A percentile compares a stretch with the other conserved stretches of the same genome.
phyloP scores from a whole-genome alignment of 306 rosid species.

The Glycine soja region DNA sequence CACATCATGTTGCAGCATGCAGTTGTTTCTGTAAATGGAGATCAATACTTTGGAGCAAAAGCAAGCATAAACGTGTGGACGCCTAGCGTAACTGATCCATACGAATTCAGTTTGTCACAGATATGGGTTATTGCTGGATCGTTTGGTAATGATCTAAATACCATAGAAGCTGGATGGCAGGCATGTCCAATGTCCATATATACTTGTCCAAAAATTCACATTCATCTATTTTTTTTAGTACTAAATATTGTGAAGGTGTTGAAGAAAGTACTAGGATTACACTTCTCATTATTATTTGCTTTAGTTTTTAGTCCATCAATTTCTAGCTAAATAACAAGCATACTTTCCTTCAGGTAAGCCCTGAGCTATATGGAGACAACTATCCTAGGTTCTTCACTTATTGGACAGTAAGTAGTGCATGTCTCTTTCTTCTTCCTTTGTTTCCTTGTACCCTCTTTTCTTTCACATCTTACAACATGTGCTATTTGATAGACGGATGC shows the following conservation, averaged over 20 bases:
- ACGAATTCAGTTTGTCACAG: conserved; percentile 95
- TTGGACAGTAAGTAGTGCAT: conserved; percentile 84
- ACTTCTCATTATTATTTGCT: conserved; percentile 19
- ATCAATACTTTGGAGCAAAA: conserved; percentile 96
- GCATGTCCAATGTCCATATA: conserved; percentile 52
- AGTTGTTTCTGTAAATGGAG: conserved; percentile 92
- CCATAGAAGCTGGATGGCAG: conserved; percentile 99
- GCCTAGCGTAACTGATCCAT: conserved; percentile 74
- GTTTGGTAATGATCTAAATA: conserved; percentile 86
- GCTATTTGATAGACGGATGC: conserved; percentile 80
- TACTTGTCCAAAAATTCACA: conserved; percentile 6
- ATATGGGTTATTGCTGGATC: conserved; percentile 97
- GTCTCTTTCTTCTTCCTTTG: neutral
- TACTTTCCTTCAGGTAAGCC: conserved; percentile 77
- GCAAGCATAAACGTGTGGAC: conserved; percentile 94
- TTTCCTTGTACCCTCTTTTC: neutral
- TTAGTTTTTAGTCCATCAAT: neutral
- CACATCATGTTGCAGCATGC: conserved; percentile 74
- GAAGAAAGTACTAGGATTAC: conserved; percentile 11
- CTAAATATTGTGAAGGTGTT: conserved; percentile 6
- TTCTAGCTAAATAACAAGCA: conserved; percentile 16
- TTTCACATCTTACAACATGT: neutral
- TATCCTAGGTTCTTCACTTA: conserved; percentile 96
- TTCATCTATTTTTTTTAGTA: neutral
- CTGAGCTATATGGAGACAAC: conserved; percentile 94